Conservation (phyloP, 1,284 basidiomycete species). For the Papiliotrema terrestris region DNA sequence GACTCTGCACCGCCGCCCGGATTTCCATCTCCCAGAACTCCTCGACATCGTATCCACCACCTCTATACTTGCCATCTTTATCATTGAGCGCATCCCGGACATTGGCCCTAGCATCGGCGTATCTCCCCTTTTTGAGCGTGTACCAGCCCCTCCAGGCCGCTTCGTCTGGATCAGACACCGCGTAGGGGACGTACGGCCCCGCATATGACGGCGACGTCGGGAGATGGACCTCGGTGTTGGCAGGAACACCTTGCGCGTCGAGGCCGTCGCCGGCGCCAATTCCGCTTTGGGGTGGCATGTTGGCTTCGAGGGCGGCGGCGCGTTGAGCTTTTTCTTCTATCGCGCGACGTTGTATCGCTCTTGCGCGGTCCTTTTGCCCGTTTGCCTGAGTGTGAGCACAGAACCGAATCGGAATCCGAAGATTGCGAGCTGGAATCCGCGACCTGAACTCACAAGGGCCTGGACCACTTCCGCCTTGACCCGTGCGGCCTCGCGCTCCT, state of each 20-base stretch:
- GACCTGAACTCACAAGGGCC: slow-evolving; percentile 60
- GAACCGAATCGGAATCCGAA: neutral
- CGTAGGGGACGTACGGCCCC: slow-evolving; percentile 45
- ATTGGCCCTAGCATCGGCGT: slow-evolving; percentile 65
- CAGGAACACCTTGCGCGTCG: slow-evolving; percentile 2
- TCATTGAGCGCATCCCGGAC: slow-evolving; percentile 60
- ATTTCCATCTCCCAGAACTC: slow-evolving; percentile 86
- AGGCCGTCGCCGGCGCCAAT: slow-evolving; percentile 1
- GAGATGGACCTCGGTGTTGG: slow-evolving; percentile 10
- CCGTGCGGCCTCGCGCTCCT: slow-evolving; percentile 50
- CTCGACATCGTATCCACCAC: slow-evolving; percentile 74
- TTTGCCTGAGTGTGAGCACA: slow-evolving; percentile 4
- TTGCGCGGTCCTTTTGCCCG: neutral
- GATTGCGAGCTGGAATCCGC: neutral
- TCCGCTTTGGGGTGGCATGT: neutral
- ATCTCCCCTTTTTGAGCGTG: slow-evolving; percentile 44
- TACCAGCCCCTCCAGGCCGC: slow-evolving; percentile 27
- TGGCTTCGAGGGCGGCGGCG: neutral
- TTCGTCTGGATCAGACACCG: slow-evolving; percentile 35
- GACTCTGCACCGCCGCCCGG: slow-evolving; percentile 67
- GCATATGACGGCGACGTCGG: slow-evolving; percentile 40
- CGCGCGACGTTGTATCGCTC: neutral
- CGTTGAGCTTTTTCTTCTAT: slow-evolving; percentile 1
- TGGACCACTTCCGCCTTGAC: slow-evolving; percentile 63
- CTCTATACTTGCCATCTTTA: slow-evolving; percentile 72